Percentiles rank a stretch among this genome's conserved stretches.
Evolutionary conservation across 371 early-diverging fungal genomes (phyloP).

Genomic region (Syncephalastrum racemosum): DNA sequence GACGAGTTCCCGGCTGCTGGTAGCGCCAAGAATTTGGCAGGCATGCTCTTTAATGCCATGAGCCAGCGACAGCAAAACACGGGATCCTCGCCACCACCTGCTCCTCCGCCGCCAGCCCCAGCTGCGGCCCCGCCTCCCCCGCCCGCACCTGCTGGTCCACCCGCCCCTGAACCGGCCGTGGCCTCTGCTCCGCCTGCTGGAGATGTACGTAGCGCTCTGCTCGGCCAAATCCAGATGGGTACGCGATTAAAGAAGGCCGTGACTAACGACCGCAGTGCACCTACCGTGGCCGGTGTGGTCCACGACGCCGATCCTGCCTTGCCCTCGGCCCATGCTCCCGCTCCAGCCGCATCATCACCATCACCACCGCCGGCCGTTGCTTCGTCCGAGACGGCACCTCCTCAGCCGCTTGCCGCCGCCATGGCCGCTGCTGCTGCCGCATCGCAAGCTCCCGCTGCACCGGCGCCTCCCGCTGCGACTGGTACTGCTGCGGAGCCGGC

Average conservation of each 20-base stretch:
- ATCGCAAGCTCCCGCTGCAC: conserved; percentile 7
- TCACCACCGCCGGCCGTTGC: conserved; percentile 38
- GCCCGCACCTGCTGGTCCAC: conserved; percentile 11
- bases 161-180: conserved; percentile 12
- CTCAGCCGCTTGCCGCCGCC: conserved; percentile 21
- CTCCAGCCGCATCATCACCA: conserved; percentile 18
- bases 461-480: neutral
- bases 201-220: conserved; percentile 36
- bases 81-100: conserved; percentile 3
- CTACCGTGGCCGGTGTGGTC: conserved; percentile 35
- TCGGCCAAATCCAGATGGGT: conserved; percentile 47
- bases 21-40: conserved; percentile 49
- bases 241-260: conserved; percentile 28
- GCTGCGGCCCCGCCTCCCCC: conserved; percentile 7
- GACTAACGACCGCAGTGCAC: conserved; percentile 46
- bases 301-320: conserved; percentile 2
- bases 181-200: conserved; percentile 10
- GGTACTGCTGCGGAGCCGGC: neutral
- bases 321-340: conserved; percentile 7
- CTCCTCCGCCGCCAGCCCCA: conserved; percentile 17
- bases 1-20: conserved; percentile 53
- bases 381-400: conserved; percentile 70
- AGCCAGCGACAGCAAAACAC: conserved; percentile 26
- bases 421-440: neutral
- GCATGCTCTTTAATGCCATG: conserved; percentile 42